Conservation (phyloP, 306 rosid species). For the Lathyrus aphaca region DNA sequence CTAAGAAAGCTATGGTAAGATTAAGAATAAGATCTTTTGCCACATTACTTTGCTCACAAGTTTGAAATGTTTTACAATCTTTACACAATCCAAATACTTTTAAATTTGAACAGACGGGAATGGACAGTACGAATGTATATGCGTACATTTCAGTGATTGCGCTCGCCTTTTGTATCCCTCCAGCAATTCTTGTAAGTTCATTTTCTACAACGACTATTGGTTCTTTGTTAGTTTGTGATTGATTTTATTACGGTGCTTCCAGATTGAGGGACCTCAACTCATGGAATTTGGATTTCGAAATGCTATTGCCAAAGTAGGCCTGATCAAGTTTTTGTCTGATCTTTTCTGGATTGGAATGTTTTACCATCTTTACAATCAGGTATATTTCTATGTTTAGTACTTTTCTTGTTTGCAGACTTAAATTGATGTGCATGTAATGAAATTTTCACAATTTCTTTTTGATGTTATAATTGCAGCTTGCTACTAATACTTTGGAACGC, state of each 20-base stretch:
- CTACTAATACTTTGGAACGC: conserved; percentile 25
- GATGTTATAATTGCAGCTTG: conserved; percentile 19
- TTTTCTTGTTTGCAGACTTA: neutral
- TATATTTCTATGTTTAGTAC: conserved; percentile 3
- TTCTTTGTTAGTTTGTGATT: neutral
- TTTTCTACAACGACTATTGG: neutral
- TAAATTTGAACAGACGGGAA: conserved; percentile 11
- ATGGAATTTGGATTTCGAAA: conserved; percentile 30
- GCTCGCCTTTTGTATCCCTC: conserved; percentile 19
- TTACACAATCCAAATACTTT: neutral
- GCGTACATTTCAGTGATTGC: conserved; percentile 18
- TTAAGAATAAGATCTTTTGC: neutral
- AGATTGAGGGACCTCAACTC: conserved; percentile 30
- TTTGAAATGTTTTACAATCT: neutral
- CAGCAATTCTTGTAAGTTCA: conserved; percentile 27
- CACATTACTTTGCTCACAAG: neutral
- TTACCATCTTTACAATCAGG: conserved; percentile 31
- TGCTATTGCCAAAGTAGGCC: conserved; percentile 13
- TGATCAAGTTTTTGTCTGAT: conserved; percentile 22
- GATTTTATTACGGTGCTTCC: neutral
- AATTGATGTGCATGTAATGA: neutral
- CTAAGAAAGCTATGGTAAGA: conserved; percentile 33
- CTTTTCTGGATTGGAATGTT: conserved; percentile 34
- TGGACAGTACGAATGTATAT: conserved; percentile 28
- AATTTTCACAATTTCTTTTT: neutral